A percentile compares a stretch with the other conserved stretches of the same genome.
Conservation (phyloP, 208 protist species). For the Leishmania braziliensis region DNA sequence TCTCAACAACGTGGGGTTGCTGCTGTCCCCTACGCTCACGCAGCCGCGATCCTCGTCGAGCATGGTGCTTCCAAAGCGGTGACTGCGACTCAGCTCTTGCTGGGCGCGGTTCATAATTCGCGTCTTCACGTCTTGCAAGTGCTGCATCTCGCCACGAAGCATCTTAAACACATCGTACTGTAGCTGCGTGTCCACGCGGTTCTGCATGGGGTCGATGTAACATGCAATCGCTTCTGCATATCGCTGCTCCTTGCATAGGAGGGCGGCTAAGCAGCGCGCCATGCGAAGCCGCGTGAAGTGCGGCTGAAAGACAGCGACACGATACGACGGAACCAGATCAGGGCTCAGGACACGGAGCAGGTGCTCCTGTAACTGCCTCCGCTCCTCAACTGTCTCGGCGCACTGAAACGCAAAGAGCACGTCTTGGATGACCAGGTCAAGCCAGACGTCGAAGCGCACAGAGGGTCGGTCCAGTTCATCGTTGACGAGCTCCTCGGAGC, state of each 20-base stretch:
- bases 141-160: slow-evolving; percentile 52
- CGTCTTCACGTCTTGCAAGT: slow-evolving; percentile 28
- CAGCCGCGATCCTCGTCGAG: slow-evolving; percentile 1
- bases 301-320: slow-evolving; percentile 40
- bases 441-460: slow-evolving; percentile 32
- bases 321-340: slow-evolving; percentile 19
- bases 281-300: slow-evolving; percentile 61
- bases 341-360: slow-evolving; percentile 38
- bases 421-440: slow-evolving; percentile 46
- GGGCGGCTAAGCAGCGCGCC: slow-evolving; percentile 54
- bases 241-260: slow-evolving; percentile 44
- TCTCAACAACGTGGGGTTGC: background rate
- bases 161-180: slow-evolving; percentile 58
- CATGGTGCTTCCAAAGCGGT: background rate
- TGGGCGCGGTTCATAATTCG: slow-evolving; percentile 13
- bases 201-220: slow-evolving; percentile 57
- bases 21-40: background rate
- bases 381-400: slow-evolving; percentile 39
- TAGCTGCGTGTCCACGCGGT: slow-evolving; percentile 44
- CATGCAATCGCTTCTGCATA: slow-evolving; percentile 71
- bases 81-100: slow-evolving; percentile 16
- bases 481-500: background rate
- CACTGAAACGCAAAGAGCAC: slow-evolving; percentile 55
- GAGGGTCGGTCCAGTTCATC: background rate
- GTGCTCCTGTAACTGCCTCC: slow-evolving; percentile 39